These are phyloP conservation scores for Elaeagnus macrophylla DNA, from an alignment of 306 rosid genomes.

Conservation along the genomic window DNA sequence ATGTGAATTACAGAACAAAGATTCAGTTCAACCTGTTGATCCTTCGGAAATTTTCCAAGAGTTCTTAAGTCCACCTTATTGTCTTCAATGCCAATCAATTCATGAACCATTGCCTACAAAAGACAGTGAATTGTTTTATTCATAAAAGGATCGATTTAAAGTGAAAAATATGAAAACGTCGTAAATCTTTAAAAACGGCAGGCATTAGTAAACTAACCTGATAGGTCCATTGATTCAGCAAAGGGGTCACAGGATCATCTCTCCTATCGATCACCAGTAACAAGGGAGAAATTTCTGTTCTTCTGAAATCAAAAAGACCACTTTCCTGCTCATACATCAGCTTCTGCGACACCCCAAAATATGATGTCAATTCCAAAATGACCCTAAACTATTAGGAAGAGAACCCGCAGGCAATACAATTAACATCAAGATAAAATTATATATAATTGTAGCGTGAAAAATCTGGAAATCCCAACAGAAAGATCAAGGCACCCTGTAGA, in stretches of 20 bases:
- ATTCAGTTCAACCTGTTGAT: slow-evolving; percentile 71
- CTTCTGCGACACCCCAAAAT: slow-evolving; percentile 55
- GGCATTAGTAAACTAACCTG: slow-evolving; percentile 45
- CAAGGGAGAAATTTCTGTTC: slow-evolving; percentile 78
- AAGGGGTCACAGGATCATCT: slow-evolving; percentile 88
- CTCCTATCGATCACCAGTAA: slow-evolving; percentile 92
- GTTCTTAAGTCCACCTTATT: slow-evolving; percentile 82
- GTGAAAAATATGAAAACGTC: neutral
- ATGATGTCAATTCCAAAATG: slow-evolving; percentile 22
- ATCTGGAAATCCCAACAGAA: neutral
- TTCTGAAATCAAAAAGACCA: slow-evolving; percentile 90
- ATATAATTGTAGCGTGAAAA: neutral
- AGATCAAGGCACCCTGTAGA: neutral
- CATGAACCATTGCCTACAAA: slow-evolving; percentile 93
- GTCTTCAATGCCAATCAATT: slow-evolving; percentile 87
- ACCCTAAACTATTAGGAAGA: neutral
- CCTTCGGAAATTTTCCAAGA: slow-evolving; percentile 61
- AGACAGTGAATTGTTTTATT: neutral
- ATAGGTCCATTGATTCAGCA: slow-evolving; percentile 95
- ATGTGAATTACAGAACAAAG: slow-evolving; percentile 5
- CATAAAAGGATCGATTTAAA: neutral
- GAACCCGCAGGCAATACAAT: slow-evolving; percentile 1
- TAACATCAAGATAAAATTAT: neutral
- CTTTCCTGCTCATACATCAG: slow-evolving; percentile 92
- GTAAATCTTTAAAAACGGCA: slow-evolving; percentile 5